Conservation (phyloP, 2,329 filamentous ascomycete species). For the Aspergillus ustus region DNA sequence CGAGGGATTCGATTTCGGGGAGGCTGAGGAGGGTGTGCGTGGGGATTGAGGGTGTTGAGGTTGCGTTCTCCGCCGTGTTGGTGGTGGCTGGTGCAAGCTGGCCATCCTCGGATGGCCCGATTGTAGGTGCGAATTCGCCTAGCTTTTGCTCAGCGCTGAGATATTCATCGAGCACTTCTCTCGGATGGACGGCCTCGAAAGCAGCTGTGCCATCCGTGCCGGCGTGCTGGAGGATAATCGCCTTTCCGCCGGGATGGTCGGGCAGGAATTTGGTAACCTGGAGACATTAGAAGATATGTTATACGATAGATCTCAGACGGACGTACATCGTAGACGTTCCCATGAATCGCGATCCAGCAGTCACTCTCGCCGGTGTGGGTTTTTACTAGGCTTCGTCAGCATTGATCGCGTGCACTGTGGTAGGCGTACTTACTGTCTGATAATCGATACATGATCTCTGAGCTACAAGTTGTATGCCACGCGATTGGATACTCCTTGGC, state of each 20-base stretch:
- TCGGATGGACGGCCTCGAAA: slow-evolving; percentile 88
- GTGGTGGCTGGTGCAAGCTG: no score
- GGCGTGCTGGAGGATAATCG: slow-evolving; percentile 81
- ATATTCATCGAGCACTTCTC: slow-evolving; percentile 80
- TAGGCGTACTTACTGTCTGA: neutral
- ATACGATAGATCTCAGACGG: neutral
- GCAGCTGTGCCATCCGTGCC: slow-evolving; percentile 88
- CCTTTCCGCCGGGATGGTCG: slow-evolving; percentile 81
- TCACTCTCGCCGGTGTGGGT: slow-evolving; percentile 5
- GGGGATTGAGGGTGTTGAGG: neutral
- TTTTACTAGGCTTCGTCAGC: slow-evolving; percentile 11
- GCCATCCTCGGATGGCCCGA: no score
- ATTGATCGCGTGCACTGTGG: neutral
- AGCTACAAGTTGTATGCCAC: no score
- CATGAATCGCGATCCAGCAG: slow-evolving; percentile 29
- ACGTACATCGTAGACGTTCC: slow-evolving; percentile 30
- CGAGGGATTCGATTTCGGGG: slow-evolving; percentile 81
- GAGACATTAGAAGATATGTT: neutral
- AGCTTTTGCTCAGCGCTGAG: slow-evolving; percentile 73
- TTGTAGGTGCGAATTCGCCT: slow-evolving; percentile 61
- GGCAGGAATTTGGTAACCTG: slow-evolving; percentile 73
- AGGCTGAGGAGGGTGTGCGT: slow-evolving; percentile 75
- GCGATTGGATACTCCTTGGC: no score
- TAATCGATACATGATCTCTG: neutral
- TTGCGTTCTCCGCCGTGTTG: no score